Conservation (phyloP, 2,329 filamentous ascomycete species). For the Fusarium torreyae region DNA sequence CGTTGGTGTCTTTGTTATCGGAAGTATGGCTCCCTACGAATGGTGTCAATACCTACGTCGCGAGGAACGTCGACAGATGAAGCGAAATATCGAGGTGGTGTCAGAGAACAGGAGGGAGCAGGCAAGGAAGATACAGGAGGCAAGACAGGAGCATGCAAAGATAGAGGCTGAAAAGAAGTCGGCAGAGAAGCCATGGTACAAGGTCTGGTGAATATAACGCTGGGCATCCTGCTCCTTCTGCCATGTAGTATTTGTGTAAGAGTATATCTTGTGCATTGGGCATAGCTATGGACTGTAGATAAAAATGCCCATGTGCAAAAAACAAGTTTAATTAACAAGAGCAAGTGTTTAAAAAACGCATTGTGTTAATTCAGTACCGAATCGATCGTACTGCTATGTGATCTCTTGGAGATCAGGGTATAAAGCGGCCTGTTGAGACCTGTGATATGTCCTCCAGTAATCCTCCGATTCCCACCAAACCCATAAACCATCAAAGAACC, state of each 20-base stretch:
- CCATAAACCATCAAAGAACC: conserved; percentile 13
- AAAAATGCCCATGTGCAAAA: conserved; percentile 33
- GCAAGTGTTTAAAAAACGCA: conserved; percentile 7
- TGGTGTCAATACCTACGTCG: conserved; percentile 83
- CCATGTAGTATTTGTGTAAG: conserved; percentile 46
- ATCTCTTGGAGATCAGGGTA: conserved; percentile 38
- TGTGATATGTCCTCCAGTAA: conserved; percentile 25
- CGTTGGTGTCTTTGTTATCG: conserved; percentile 80
- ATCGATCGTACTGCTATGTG: conserved; percentile 16
- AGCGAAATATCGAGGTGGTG: conserved; percentile 80
- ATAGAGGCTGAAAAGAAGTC: conserved; percentile 54
- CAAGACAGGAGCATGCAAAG: conserved; percentile 54
- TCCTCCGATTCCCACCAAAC: conserved; percentile 12
- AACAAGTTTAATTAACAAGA: conserved; percentile 8
- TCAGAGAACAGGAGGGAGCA: conserved; percentile 66
- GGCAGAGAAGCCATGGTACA: conserved; percentile 67
- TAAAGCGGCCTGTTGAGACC: conserved; percentile 30
- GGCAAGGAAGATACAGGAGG: conserved; percentile 62
- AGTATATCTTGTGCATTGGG: conserved; percentile 41
- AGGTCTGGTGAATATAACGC: conserved; percentile 64
- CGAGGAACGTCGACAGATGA: conserved; percentile 86
- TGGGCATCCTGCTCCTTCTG: conserved; percentile 4
- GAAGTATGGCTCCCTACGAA: conserved; percentile 83
- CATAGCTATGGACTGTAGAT: conserved; percentile 18
- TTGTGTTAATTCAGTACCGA: conserved; percentile 12